Evolutionary conservation across 2,329 filamentous ascomycete genomes (phyloP), one percentile per base, ranked within the genome.

Genomic region (Fusarium camptoceras): DNA sequence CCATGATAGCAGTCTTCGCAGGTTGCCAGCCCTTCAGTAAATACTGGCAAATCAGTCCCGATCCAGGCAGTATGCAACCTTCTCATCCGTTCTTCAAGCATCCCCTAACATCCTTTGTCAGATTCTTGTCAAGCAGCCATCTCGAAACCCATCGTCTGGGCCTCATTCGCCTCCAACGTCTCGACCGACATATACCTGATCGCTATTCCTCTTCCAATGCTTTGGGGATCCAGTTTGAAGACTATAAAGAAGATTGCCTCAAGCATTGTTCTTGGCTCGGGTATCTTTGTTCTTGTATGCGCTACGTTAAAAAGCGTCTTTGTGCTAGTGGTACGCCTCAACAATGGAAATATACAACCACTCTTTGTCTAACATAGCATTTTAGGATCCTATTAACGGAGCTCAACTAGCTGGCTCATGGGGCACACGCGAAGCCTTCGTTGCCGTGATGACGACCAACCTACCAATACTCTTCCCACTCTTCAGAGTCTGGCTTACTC

Each of bases 1-100:
- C 82, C 9, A 75, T 87, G n/a, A 77, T 84, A 20, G 81, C 83
- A 2, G 82, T 88, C 42, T 81, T 87, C 27, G 77, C 84, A 8
- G 81, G 81, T 4, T 89, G 87, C 62, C 79, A 78, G 24, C 86
- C 87, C 0, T 81, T 89, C 43, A 64, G 79, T 22, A 82, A 82
- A 30, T 85, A 87, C 66, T 89, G 87, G 86, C 86, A 89, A 73
- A 87, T 89, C n/a, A 79, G 83, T 44, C 87, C 87, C 0, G 75
- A 89, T 39, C 87, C 87, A 8, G 86, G 86, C 6, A 84, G 84
- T 86, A 73, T 70, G 84, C 80, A 16, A 43, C 16, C 10, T 22
- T 5, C 9, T 2, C 10, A 1, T 6, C 2, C 16, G 1, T 18
- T 14, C 15, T 6, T 8, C 2, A 6, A 12, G 4, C n/a, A 22